Percentiles rank a stretch among this genome's conserved stretches.
Evolutionary conservation across 140 eudicot species (phyloP).

Genomic region (Bidens hawaiensis): DNA sequence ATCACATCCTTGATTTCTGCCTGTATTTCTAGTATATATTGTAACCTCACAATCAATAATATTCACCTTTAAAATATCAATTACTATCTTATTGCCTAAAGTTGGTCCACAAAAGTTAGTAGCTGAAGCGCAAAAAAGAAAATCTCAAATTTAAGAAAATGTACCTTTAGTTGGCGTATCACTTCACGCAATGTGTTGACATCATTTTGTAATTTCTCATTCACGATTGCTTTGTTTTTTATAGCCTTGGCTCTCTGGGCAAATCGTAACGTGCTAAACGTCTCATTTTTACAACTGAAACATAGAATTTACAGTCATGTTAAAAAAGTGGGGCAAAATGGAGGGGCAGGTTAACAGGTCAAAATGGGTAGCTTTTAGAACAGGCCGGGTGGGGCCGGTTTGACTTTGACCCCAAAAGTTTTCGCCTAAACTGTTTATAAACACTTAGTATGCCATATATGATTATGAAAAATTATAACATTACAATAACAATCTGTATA

Average conservation of each 20-base stretch:
- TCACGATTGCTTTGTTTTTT: slow-evolving; percentile 86
- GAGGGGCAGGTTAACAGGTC: neutral
- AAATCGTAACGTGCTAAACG: slow-evolving; percentile 83
- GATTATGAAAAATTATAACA: neutral
- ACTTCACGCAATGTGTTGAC: slow-evolving; percentile 83
- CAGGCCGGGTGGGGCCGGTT: neutral
- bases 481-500: neutral
- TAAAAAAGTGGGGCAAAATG: neutral
- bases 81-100: too few species aligned
- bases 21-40: too few species aligned
- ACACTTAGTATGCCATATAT: neutral
- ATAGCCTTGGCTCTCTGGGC: slow-evolving; percentile 98
- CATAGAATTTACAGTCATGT: slow-evolving; percentile 10
- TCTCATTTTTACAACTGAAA: slow-evolving; percentile 86
- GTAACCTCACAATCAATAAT: too few species aligned
- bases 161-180: slow-evolving; percentile 69
- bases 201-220: slow-evolving; percentile 85
- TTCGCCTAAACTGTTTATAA: neutral
- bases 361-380: neutral
- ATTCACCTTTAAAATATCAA: too few species aligned
- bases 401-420: neutral
- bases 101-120: neutral
- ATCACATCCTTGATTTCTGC: too few species aligned
- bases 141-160: neutral
- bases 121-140: neutral